Base-by-base conservation (phyloP, 1,284 basidiomycete species). In the Vanrija sp. region DNA sequence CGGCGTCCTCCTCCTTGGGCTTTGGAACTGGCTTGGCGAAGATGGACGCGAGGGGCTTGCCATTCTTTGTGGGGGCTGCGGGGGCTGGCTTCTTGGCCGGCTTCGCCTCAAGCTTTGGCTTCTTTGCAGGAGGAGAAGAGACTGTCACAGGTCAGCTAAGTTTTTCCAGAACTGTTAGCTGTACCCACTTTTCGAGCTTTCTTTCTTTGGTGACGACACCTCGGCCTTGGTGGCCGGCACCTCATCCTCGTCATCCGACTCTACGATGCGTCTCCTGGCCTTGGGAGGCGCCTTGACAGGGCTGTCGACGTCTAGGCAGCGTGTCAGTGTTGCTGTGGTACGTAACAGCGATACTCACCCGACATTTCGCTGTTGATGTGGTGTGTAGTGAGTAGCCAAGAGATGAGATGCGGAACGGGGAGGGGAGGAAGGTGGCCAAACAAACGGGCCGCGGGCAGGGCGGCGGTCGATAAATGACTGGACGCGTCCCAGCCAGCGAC, bases 171-270 rank as follows among this genome's bases (percentile, higher is more conserved):
- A n/a, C 24, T 12, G 20, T 25, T 12, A n/a, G 6, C 12, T 15
- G 4, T 19, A 38, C 54, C 50, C 45, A 56, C 55, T 45, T 41
- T 57, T 56, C 19, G 39, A 27, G 15, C 47, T 42, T 19, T 45
- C 45, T 36, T 56, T 44, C 27, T 44, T 54, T n/a, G 41, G 14
- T 16, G 41, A 31, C 12, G 41, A 38, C 14, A 31, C 38, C 18
- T 15, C 38, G 24, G 31, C 12, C 31, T 48, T 31, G 25, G 27
- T 15, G 27, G 31, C 43, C 23, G 53, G 52, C 39, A 45, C 56
- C 27, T 76, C 78, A 23, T 73, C 77, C 54, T 86, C 85, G 24
- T 86, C 83, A 54, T 88, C 86, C 0, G 85, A 87, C 41, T 83
- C 78, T 5, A 85, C 65, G 36, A 87, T 76, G 45, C 83, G 80